Conservation (phyloP, 371 early-diverging fungal species). For the Mortierella sp. region DNA sequence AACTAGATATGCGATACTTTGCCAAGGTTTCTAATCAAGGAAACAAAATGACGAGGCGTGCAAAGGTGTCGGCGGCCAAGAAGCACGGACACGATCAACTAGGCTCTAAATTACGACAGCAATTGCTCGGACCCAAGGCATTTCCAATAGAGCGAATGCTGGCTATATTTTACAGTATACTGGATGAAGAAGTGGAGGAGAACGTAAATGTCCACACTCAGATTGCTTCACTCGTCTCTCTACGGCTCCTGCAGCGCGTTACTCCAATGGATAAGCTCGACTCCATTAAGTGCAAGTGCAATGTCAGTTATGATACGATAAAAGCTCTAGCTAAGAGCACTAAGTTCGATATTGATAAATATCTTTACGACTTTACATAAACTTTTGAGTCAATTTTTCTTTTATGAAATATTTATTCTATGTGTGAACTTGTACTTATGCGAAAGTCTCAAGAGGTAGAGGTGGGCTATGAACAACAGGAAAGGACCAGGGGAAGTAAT, state of each 20-base stretch:
- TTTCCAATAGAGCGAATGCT: conserved; percentile 94
- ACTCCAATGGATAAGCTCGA: conserved; percentile 83
- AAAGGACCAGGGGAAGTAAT: background rate
- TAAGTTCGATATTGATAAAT: conserved; percentile 85
- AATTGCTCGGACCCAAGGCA: conserved; percentile 88
- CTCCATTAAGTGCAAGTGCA: conserved; percentile 86
- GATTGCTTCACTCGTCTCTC: conserved; percentile 82
- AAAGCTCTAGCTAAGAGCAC: conserved; percentile 74
- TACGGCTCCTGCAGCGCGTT: conserved; percentile 77
- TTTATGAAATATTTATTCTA: conserved; percentile 22
- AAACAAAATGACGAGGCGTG: conserved; percentile 65
- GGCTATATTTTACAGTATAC: conserved; percentile 94
- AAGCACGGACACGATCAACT: conserved; percentile 59
- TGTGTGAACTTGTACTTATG: background rate
- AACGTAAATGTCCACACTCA: conserved; percentile 86
- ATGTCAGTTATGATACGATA: conserved; percentile 84
- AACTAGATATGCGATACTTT: conserved; percentile 89
- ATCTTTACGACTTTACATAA: conserved; percentile 80
- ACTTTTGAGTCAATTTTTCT: background rate
- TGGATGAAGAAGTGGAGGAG: conserved; percentile 76
- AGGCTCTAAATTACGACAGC: conserved; percentile 79
- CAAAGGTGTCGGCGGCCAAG: conserved; percentile 59
- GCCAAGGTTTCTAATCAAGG: conserved; percentile 69
- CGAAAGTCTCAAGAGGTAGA: conserved; percentile 3
- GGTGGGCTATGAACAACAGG: conserved; percentile 38